Evolutionary conservation across 2,329 filamentous ascomycete species (phyloP).

Genomic region (Penicillium sp.): DNA sequence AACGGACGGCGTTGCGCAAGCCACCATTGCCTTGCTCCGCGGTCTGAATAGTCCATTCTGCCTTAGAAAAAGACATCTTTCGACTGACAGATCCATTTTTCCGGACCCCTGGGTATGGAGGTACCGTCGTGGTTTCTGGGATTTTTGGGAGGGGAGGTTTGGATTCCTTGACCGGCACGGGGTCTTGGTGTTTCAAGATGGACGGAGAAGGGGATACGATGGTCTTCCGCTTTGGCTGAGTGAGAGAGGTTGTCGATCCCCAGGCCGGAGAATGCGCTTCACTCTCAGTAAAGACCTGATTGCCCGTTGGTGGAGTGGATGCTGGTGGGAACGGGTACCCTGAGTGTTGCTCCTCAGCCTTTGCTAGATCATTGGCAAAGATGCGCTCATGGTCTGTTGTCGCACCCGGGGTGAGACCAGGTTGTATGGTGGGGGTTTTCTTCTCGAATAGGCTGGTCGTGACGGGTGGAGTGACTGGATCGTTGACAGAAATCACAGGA

Average conservation of each 20-base stretch:
- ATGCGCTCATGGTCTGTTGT: conserved; percentile 45
- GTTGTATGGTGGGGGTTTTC: conserved; percentile 20
- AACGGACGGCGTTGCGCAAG: conserved; percentile 81
- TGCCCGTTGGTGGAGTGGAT: conserved; percentile 37
- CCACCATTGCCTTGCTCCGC: conserved; percentile 92
- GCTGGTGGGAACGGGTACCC: conserved; percentile 32
- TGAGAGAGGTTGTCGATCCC: conserved; percentile 64
- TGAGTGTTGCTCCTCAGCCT: conserved; percentile 25
- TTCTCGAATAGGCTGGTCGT: conserved; percentile 38
- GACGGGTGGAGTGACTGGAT: conserved; percentile 25
- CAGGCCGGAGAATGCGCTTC: conserved; percentile 76
- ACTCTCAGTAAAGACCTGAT: conserved; percentile 61
- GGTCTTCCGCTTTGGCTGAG: conserved; percentile 76
- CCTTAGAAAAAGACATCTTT: conserved; percentile 68
- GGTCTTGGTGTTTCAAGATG: conserved; percentile 67
- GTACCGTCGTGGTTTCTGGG: conserved; percentile 6
- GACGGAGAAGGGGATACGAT: conserved; percentile 73
- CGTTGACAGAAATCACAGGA: conserved; percentile 23
- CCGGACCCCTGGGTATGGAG: conserved; percentile 10
- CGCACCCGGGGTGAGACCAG: conserved; percentile 40
- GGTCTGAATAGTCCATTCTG: conserved; percentile 78
- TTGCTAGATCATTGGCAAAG: conserved; percentile 30
- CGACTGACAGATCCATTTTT: conserved; percentile 53
- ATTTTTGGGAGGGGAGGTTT: conserved; percentile 17
- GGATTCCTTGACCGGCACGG: conserved; percentile 23